phyloP scores from a whole-genome alignment of 352 stramenopile genomes.

The Phytophthora hibernalis region DNA sequence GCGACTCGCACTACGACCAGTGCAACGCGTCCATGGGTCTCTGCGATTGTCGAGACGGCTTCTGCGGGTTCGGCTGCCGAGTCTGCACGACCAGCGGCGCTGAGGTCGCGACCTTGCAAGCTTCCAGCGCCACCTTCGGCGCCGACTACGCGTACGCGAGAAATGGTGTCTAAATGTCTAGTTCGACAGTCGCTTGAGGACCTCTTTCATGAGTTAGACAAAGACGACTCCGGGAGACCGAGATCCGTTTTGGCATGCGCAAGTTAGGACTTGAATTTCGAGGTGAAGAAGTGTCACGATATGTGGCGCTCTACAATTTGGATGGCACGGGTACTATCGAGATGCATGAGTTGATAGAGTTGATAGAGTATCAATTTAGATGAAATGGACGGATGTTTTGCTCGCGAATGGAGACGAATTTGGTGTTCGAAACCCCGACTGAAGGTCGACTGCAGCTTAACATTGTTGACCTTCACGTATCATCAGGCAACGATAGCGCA shows the following conservation, averaged over 20 bases:
- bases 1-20: too few relatives aligned
- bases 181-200: constrained; percentile 55
- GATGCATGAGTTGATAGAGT: constrained; percentile 79
- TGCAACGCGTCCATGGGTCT: too few relatives aligned
- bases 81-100: too few relatives aligned
- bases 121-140: too few relatives aligned
- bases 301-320: constrained; percentile 77
- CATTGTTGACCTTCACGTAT: constrained; percentile 84
- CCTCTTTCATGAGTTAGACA: constrained; percentile 74
- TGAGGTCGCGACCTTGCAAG: too few relatives aligned
- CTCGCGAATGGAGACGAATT: constrained; percentile 63
- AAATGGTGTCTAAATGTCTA: constrained; percentile 39
- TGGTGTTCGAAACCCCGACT: constrained; percentile 64
- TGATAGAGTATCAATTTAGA: constrained; percentile 78
- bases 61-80: too few relatives aligned
- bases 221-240: constrained; percentile 66
- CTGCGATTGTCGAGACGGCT: too few relatives aligned
- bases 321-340: constrained; percentile 78
- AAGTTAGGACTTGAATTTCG: constrained; percentile 57
- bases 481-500: constrained; percentile 65
- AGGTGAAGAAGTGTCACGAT: constrained; percentile 70
- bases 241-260: constrained; percentile 61
- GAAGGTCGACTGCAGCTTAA: constrained; percentile 68
- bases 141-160: too few relatives aligned
- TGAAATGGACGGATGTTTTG: constrained; percentile 44